phyloP scores from a whole-genome alignment of 768 basidiomycete species.

The Lentinula sp. region DNA sequence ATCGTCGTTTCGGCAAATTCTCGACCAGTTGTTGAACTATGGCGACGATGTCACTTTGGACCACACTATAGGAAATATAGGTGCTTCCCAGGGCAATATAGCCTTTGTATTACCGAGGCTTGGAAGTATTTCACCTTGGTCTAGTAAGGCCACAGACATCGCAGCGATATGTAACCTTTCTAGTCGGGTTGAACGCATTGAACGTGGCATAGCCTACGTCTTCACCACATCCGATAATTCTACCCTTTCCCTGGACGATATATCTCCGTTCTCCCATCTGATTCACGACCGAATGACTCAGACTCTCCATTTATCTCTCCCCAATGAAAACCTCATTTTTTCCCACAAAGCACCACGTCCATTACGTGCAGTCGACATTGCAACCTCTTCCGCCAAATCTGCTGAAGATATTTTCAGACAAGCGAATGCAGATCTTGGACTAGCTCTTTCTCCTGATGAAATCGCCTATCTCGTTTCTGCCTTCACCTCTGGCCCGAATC shows the following conservation, averaged over 20 bases:
- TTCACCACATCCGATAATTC: constrained; percentile 41
- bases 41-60: constrained; percentile 66
- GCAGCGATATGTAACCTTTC: constrained; percentile 80
- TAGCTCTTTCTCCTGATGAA: constrained; percentile 86
- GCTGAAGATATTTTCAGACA: constrained; percentile 60
- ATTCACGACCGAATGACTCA: constrained; percentile 99
- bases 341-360: constrained; percentile 54
- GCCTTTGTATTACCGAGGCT: constrained; percentile 76
- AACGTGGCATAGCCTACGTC: constrained; percentile 73
- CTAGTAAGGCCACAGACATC: constrained; percentile 98
- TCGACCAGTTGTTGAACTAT: constrained; percentile 75
- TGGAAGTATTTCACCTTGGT: constrained; percentile 97
- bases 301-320: constrained; percentile 50
- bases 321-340: constrained; percentile 54
- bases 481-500: constrained; percentile 64
- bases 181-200: constrained; percentile 68
- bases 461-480: constrained; percentile 89
- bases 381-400: constrained; percentile 15
- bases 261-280: constrained; percentile 56
- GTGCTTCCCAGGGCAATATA: constrained; percentile 31
- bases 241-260: constrained; percentile 34
- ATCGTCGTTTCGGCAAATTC: constrained; percentile 42
- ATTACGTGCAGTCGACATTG: constrained; percentile 68
- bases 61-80: constrained; percentile 30
- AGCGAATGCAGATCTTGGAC: constrained; percentile 82